These are phyloP conservation scores for Pyrenophora tritici-repentis DNA, from an alignment of 2,329 filamentous ascomycete genomes.

Conservation along the genomic window DNA sequence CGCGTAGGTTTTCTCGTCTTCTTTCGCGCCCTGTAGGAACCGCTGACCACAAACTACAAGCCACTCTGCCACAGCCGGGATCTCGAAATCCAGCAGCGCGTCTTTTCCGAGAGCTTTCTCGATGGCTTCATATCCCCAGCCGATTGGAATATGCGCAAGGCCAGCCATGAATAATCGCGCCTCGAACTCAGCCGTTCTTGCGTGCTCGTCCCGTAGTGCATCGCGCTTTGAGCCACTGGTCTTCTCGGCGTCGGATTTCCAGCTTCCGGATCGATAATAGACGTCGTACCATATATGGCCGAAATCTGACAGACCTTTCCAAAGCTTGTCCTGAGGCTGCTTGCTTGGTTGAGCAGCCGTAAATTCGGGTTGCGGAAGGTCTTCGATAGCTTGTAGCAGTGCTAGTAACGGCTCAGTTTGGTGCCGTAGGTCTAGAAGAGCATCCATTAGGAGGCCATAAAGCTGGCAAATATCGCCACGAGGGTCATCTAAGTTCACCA, in stretches of 20 bases:
- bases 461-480: conserved; percentile 1
- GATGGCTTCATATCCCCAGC: conserved; percentile 12
- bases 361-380: conserved; percentile 3
- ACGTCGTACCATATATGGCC: conserved; percentile 11
- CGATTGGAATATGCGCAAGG: conserved; percentile 7
- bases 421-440: conserved; percentile 13
- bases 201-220: not conserved
- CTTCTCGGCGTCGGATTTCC: not conserved
- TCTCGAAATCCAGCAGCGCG: conserved; percentile 9
- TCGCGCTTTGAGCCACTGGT: not conserved
- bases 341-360: not conserved
- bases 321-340: conserved; percentile 1
- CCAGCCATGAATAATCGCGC: conserved; percentile 1
- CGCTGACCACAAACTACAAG: not conserved
- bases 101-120: conserved; percentile 7
- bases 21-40: conserved; percentile 1
- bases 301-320: conserved; percentile 7
- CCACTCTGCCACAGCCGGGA: conserved; percentile 8
- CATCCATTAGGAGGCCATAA: conserved; percentile 6
- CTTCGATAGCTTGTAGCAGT: conserved; percentile 10
- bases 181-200: conserved; percentile 8
- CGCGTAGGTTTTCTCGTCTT: not conserved
- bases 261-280: not conserved
- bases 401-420: not conserved
- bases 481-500: not conserved